phyloP scores from a whole-genome alignment of 2,329 filamentous ascomycete genomes.

The Sclerotinia spermophila region DNA sequence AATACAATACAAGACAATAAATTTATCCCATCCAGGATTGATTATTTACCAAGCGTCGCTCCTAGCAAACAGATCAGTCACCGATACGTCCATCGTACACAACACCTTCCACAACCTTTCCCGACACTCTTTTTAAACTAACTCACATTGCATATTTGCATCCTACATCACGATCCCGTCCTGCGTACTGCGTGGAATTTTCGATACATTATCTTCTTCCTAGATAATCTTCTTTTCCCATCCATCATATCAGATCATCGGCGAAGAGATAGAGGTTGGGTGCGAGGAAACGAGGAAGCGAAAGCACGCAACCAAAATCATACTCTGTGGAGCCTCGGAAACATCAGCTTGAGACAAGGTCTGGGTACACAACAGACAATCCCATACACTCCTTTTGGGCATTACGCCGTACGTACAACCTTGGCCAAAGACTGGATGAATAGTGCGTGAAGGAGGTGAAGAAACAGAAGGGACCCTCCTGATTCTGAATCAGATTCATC shows the following conservation, averaged over 20 bases:
- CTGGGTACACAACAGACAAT: conserved; percentile 12
- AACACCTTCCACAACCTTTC: conserved; percentile 5
- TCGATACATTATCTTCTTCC: conserved; percentile 12
- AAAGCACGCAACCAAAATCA: conserved; percentile 1
- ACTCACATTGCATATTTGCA: background rate
- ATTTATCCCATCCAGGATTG: background rate
- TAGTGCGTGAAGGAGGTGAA: background rate
- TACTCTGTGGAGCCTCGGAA: background rate
- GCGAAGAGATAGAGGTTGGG: background rate
- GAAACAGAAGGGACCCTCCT: conserved; percentile 3
- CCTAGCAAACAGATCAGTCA: conserved; percentile 8
- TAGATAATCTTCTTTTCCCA: background rate
- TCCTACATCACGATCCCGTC: conserved; percentile 3
- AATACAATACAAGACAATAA: too few species aligned
- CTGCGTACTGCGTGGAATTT: conserved; percentile 14
- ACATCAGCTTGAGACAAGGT: conserved; percentile 8
- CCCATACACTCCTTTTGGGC: conserved; percentile 7
- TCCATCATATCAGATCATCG: conserved; percentile 11
- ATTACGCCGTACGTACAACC: conserved; percentile 8
- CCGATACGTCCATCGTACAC: conserved; percentile 10
- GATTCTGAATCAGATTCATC: background rate
- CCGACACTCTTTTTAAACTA: conserved; percentile 4
- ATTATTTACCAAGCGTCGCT: background rate
- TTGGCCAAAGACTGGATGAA: conserved; percentile 8
- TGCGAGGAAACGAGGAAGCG: conserved; percentile 1